Evolutionary conservation across 768 basidiomycete species (phyloP).

Genomic region (Hortiboletus flavorubellus): DNA sequence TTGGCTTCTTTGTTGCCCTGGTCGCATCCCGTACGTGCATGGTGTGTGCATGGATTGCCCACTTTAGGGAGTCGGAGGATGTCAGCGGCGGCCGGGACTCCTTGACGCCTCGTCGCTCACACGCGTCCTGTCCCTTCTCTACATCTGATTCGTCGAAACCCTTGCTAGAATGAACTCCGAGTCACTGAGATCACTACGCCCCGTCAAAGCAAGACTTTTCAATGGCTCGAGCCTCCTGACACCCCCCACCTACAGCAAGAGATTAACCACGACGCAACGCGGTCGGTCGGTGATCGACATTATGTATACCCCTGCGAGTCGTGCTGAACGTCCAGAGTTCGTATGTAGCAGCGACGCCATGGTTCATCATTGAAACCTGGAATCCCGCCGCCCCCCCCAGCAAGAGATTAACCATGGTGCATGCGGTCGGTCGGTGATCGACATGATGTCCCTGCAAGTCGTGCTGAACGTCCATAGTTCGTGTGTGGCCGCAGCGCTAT

Average conservation of each 20-base stretch:
- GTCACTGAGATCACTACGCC: conserved; percentile 12
- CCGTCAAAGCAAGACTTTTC: background rate
- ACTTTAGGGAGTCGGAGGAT: conserved; percentile 6
- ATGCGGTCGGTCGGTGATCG: conserved; percentile 2
- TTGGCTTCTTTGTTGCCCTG: background rate
- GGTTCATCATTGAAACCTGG: conserved; percentile 3
- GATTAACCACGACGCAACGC: conserved; percentile 29
- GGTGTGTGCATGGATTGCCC: conserved; percentile 7
- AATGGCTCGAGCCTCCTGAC: background rate
- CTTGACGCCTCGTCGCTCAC: conserved; percentile 26
- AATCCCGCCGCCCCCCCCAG: background rate
- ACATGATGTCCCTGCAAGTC: conserved; percentile 9
- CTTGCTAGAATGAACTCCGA: conserved; percentile 16
- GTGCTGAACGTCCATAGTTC: conserved; percentile 1
- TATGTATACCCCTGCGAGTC: conserved; percentile 7
- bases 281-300: conserved; percentile 12
- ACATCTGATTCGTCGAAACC: conserved; percentile 7
- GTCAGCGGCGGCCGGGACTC: background rate
- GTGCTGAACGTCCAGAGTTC: conserved; percentile 1
- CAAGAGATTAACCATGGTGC: no score
- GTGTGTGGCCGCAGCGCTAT: conserved; percentile 3
- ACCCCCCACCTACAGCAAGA: background rate
- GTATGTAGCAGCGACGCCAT: conserved; percentile 5
- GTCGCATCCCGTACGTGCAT: conserved; percentile 5
- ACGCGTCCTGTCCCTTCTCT: conserved; percentile 13